A percentile compares a stretch with the other conserved stretches of the same genome.
Evolutionary conservation across 495 filamentous ascomycete species (phyloP).

Genomic region (Apiosordaria backusii): DNA sequence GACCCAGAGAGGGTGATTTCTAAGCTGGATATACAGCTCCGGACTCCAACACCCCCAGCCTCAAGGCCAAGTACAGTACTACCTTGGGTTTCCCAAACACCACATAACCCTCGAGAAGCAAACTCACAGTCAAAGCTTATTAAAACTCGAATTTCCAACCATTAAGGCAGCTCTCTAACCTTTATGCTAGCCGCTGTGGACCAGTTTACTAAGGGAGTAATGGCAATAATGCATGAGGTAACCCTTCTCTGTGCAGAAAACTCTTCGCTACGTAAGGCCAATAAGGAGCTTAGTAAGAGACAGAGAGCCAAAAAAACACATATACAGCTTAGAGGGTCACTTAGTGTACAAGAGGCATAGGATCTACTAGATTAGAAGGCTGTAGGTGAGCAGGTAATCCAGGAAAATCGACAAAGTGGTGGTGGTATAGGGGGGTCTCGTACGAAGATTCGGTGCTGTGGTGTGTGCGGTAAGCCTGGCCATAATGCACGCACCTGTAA

Average conservation of each 20-base stretch:
- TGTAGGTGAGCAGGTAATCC: no score
- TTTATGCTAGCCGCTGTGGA: neutral
- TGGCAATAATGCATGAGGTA: neutral
- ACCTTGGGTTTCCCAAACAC: neutral
- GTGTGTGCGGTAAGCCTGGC: conserved; percentile 8
- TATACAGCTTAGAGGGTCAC: conserved; percentile 5
- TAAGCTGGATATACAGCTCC: conserved; percentile 5
- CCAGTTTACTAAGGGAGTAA: neutral
- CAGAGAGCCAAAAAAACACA: no score
- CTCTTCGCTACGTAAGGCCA: neutral
- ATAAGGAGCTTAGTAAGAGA: conserved; percentile 4
- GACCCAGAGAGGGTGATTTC: conserved; percentile 3
- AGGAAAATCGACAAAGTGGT: conserved; percentile 11
- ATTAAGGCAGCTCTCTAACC: neutral
- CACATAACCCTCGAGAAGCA: conserved; percentile 2
- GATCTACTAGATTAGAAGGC: conserved; percentile 1
- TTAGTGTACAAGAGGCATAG: conserved; percentile 9
- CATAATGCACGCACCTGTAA: no score
- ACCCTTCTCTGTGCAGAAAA: neutral
- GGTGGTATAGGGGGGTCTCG: neutral
- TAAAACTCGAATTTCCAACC: neutral
- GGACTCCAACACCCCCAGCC: neutral
- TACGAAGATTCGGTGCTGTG: conserved; percentile 5
- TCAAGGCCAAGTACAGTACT: neutral
- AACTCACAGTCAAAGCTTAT: no score